Base-by-base conservation (phyloP, 169 alveolate genomes). In the Cryptosporidium xiaoi region DNA sequence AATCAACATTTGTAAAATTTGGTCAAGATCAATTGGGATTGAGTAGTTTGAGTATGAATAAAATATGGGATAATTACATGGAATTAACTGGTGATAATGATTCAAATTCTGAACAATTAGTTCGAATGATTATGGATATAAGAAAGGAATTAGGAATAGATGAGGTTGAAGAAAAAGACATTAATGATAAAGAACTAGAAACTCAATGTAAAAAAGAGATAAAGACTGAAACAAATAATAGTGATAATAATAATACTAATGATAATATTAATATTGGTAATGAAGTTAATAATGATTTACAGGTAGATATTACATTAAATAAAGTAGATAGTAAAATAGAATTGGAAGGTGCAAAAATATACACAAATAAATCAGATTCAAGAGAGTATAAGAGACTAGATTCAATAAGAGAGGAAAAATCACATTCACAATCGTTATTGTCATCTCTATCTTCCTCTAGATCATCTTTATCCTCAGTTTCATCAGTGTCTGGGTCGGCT, bases 81-180 rank as follows among this genome's bases (percentile, higher is more conserved):
- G 48, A 34, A 24, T 44, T 20, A n/a, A 20, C 20, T 0, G 20
- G 20, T 53, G 29, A 20, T 5, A 20, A 53, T 53, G 12, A 12
- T 53, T 53, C 33, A n/a, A 40, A 20, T 58, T 77, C 87, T 29
- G 71, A 60, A 8, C 36, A 50, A 6, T 10, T 60, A 6, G 58
- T 56, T 34, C 50, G 27, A n/a, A 77, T 58, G 7, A 40, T 62
- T 27, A 60, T 62, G 64, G 16, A 24, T 36, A 58, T 56, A 33
- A 33, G 87, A 40, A 77, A 77, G 33, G 77, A 77, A 4, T 40
- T 77, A 33, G 87, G 71, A 40, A 58, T 62, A 40, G 87, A 62
- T 5, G 12, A 20, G 12, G 29, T n/a, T 12, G 0, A 53, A 20
- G 64, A 53, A 8, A 8, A 40, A 8, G 12, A 6, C 4, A 2